Evolutionary conservation across 2,329 filamentous ascomycete species (phyloP), one percentile per base, ranked within the genome.

Genomic region (Nemania bipapillata): DNA sequence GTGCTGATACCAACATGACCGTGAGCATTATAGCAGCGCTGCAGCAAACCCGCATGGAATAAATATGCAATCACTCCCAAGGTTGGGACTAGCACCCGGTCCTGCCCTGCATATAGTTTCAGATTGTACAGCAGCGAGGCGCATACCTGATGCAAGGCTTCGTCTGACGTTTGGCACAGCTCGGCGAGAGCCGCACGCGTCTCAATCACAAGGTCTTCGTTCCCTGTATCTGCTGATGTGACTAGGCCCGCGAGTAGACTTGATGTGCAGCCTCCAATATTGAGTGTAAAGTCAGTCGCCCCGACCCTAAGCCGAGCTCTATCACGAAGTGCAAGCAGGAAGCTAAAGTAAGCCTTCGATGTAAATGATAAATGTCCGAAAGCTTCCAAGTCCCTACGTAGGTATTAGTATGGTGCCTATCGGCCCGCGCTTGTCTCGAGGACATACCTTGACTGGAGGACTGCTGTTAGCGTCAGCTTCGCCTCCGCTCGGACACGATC

Each of bases 41-140:
- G 82, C 72, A 86, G 83, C 58, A 85, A 78, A 11, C 80, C 85
- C 53, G 83, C 86, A 81, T 94, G 89, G 78, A 96, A 86, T 35
- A 98, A 80, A 74, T 96, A 96, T 0, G 90, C 90, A 1, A 92
- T 77, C 2, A 94, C 86, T 74, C 97, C 93, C 3, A 99, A 83
- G 0, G 91, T 86, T 0, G 94, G 91, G 24, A 96, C 86, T 0
- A 92, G 79, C 50, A 94, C 85, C 30, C 93, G 87, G 74, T 97
- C 93, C 67, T 90, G 84, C 11, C 82, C 83, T 47, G 87, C 82
- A 62, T 84, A 84, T 1, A 77, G 77, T 66, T 82, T 84, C 20
- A 92, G 78, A 62, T 91, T 87, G 17, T 82, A 77, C 0, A 86
- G 72, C 15, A 93, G 80, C 2, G 86, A 84, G 8, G 79, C 74